Conservation (phyloP, 1,139 yeast species). For the Sporopachydermia cereana region DNA sequence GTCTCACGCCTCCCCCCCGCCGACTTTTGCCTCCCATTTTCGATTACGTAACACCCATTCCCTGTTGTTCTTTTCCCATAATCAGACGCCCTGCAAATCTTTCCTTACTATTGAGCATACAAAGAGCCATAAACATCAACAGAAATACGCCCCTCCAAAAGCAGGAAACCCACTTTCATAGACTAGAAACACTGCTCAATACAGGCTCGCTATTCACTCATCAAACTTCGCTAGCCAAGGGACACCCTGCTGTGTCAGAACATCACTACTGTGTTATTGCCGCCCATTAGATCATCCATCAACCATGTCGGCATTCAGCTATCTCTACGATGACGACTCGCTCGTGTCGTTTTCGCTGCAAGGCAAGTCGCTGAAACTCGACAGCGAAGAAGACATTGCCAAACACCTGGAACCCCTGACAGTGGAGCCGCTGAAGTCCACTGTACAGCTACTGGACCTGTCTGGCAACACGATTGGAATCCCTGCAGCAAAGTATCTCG, state of each 20-base stretch:
- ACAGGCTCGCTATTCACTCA: too few relatives aligned
- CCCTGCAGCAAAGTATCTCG: conserved; percentile 68
- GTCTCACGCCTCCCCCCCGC: not conserved
- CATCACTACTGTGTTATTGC: too few relatives aligned
- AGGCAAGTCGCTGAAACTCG: conserved; percentile 69
- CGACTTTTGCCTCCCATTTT: not conserved
- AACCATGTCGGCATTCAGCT: conserved; percentile 4
- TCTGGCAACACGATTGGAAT: conserved; percentile 93
- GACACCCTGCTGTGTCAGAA: too few relatives aligned
- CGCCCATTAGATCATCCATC: too few relatives aligned
- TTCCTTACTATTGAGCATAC: too few relatives aligned
- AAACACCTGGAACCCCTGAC: conserved; percentile 47
- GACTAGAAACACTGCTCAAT: too few relatives aligned
- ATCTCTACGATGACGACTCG: conserved; percentile 21
- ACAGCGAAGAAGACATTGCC: conserved; percentile 59
- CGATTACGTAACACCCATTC: not conserved
- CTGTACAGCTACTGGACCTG: conserved; percentile 55
- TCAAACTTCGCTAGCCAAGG: too few relatives aligned
- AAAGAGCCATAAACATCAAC: too few relatives aligned
- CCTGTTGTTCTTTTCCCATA: not conserved
- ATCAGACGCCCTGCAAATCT: too few relatives aligned
- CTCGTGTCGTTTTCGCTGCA: conserved; percentile 42
- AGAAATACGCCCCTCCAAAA: too few relatives aligned
- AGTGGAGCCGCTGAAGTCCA: conserved; percentile 13
- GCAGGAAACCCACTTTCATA: too few relatives aligned